phyloP scores from a whole-genome alignment of 768 basidiomycete species.

The Phanerochaete sordida region DNA sequence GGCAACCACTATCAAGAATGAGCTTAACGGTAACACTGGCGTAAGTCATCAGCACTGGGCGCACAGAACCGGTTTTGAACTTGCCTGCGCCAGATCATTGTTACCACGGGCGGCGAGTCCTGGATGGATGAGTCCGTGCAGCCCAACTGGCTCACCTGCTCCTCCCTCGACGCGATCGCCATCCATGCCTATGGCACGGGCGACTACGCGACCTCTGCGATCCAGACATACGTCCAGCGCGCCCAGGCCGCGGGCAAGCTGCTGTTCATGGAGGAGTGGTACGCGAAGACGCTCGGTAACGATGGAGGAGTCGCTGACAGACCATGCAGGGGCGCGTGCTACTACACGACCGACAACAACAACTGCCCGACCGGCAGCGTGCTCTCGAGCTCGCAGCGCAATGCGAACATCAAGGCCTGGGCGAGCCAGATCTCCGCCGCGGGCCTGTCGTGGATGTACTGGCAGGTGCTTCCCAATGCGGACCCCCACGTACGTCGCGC shows the following conservation, averaged over 20 bases:
- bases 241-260: conserved; percentile 33
- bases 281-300: too few relatives aligned
- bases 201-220: conserved; percentile 23
- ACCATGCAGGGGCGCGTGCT: conserved; percentile 27
- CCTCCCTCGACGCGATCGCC: conserved; percentile 31
- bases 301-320: too few relatives aligned
- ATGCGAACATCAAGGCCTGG: conserved; percentile 31
- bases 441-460: conserved; percentile 37
- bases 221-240: conserved; percentile 26
- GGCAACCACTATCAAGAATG: conserved; percentile 22
- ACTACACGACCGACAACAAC: conserved; percentile 25
- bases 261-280: conserved; percentile 37
- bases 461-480: conserved; percentile 34
- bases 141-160: conserved; percentile 21
- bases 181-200: conserved; percentile 35
- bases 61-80: too few relatives aligned
- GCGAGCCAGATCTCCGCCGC: conserved; percentile 31
- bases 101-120: conserved; percentile 28
- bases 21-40: conserved; percentile 21
- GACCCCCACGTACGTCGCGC: conserved; percentile 29
- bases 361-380: conserved; percentile 24
- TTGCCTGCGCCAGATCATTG: conserved; percentile 29
- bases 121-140: conserved; percentile 27
- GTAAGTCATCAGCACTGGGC: conserved; percentile 8
- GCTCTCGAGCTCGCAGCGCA: conserved; percentile 27